Evolutionary conservation across 495 filamentous ascomycete species (phyloP).

Genomic region (Trichoderma erinaceum): DNA sequence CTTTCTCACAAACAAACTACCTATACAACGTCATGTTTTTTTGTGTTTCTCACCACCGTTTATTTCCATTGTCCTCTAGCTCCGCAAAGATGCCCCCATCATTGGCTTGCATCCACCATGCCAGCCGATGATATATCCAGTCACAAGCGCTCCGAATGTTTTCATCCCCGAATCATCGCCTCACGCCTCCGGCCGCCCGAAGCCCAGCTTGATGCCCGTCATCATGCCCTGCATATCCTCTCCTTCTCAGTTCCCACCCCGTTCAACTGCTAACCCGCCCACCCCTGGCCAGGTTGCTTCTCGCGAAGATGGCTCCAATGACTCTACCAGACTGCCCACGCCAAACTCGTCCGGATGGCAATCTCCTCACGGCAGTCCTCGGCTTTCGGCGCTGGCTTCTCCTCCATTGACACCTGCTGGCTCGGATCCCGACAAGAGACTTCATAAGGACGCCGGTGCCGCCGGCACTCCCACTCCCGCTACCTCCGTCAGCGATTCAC

Average conservation of each 20-base stretch:
- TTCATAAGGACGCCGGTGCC: neutral
- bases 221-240: neutral
- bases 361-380: conserved; percentile 40
- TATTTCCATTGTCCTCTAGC: neutral
- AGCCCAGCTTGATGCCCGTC: neutral
- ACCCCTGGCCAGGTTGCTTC: conserved; percentile 33
- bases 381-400: conserved; percentile 64
- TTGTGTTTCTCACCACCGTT: neutral
- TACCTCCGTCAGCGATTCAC: conserved; percentile 26
- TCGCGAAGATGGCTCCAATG: conserved; percentile 35
- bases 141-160: neutral
- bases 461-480: conserved; percentile 2
- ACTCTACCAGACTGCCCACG: conserved; percentile 31
- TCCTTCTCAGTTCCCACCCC: neutral
- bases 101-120: neutral
- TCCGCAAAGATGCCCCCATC: neutral
- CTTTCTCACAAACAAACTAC: neutral
- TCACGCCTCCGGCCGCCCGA: neutral
- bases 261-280: neutral
- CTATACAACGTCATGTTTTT: neutral
- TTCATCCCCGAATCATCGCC: neutral
- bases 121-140: neutral
- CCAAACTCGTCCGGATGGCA: conserved; percentile 30
- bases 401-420: conserved; percentile 86
- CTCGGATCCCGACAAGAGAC: conserved; percentile 41